Evolutionary conservation across 192 early-diverging fungal genomes (phyloP), one percentile per base, ranked within the genome.

Genomic region (Backusella sp.): DNA sequence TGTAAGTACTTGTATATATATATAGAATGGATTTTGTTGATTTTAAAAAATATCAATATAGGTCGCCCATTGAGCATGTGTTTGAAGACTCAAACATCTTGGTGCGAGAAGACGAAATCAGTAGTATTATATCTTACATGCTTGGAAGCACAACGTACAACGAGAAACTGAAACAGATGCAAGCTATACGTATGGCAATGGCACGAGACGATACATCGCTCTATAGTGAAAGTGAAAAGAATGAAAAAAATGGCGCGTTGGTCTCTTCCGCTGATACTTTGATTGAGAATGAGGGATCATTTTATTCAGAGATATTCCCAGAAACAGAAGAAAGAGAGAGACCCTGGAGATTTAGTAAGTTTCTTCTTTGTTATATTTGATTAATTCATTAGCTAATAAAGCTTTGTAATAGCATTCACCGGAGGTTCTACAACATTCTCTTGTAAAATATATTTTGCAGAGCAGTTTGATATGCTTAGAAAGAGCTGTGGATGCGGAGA

Each of bases 401-500:
- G 32, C 32, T 32, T 14, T 59, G 37, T 35, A 68, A 9, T 83
- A 89, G 86, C 88, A 39, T 94, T 95, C 66, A 83, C 88, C 52
- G 93, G 94, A 73, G 95, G 92, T 1, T 87, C 90, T 14, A 93
- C 93, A 1, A 89, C 88, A 73, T 88, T 98, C 59, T 85, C 90
- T 70, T 98, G 97, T 89, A 94, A 94, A 76, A 92, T 96, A 3
- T 97, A 92, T 79, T 98, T 92, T 81, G 93, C 94, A 17, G 93
- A 95, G 76, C 94, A 98, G 82, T 98, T 98, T 81, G 95, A 97
- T 78, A 93, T 91, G 1, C 80, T 98, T 67, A 87, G 97, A 21
- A 87, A 91, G 28, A 92, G 92, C 70, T 95, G 95, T 75, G 94
- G 93, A 8, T 92, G 93, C 53, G 94, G 95, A 49, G 90, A 92